These are phyloP conservation scores for Fragaria ananassa DNA, from an alignment of 306 rosid species.

Conservation along the genomic window DNA sequence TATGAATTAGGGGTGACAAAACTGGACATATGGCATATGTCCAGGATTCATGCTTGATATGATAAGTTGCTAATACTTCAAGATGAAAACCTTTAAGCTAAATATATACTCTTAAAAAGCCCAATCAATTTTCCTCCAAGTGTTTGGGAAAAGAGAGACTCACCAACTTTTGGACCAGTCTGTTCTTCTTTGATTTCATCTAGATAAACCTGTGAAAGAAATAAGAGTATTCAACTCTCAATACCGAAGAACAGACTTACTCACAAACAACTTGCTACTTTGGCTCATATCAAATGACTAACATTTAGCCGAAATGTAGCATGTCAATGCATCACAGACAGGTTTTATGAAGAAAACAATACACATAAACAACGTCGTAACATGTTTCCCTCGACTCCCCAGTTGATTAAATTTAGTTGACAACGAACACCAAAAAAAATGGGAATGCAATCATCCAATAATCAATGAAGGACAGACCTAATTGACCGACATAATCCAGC, in stretches of 20 bases:
- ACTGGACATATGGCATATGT: background rate
- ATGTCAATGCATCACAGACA: background rate
- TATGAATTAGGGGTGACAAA: background rate
- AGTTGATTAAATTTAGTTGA: no score
- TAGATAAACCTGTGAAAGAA: constrained; percentile 45
- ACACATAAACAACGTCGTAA: background rate
- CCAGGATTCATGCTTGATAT: constrained; percentile 1
- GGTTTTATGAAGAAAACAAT: background rate
- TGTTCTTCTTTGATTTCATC: constrained; percentile 48
- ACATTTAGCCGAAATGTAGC: background rate
- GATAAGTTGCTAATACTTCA: background rate
- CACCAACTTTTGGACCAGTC: constrained; percentile 44
- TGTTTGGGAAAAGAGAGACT: constrained; percentile 23
- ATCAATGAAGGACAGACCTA: no score
- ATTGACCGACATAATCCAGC: no score
- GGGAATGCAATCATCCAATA: no score
- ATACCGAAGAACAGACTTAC: background rate
- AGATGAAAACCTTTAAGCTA: background rate
- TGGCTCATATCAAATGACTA: background rate
- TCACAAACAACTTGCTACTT: background rate
- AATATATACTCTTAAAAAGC: background rate
- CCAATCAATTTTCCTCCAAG: background rate
- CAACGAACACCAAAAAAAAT: no score
- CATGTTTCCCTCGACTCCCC: no score
- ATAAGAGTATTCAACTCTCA: background rate